Conservation (phyloP, 768 basidiomycete genomes). For the Pisolithus marmoratus region DNA sequence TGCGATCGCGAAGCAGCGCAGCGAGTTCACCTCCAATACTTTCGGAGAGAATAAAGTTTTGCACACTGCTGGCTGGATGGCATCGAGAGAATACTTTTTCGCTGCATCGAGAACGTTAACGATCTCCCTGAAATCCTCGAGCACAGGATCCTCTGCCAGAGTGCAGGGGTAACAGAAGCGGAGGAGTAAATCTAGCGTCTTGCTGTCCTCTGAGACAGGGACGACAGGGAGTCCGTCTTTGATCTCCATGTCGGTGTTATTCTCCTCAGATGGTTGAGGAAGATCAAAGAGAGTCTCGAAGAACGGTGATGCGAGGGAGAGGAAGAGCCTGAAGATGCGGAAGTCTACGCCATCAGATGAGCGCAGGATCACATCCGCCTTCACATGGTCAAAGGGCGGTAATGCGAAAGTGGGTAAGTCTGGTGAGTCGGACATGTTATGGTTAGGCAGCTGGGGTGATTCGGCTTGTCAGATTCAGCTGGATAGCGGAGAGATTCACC, state of each 20-base stretch:
- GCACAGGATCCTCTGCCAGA: slow-evolving; percentile 14
- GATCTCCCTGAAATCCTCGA: slow-evolving; percentile 9
- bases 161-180: neutral
- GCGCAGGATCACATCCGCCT: slow-evolving; percentile 19
- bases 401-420: no score
- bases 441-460: no score
- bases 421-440: no score
- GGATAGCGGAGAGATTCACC: no score
- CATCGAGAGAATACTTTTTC: slow-evolving; percentile 10
- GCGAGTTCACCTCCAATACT: slow-evolving; percentile 14
- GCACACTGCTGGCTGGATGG: slow-evolving; percentile 14
- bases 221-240: slow-evolving; percentile 19
- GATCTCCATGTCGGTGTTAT: slow-evolving; percentile 3
- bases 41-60: slow-evolving; percentile 15
- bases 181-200: no score
- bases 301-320: slow-evolving; percentile 29
- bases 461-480: no score
- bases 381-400: slow-evolving; percentile 15
- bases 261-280: slow-evolving; percentile 15
- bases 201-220: no score
- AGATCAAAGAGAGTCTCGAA: slow-evolving; percentile 29
- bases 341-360: slow-evolving; percentile 27
- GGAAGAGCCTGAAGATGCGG: slow-evolving; percentile 26
- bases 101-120: slow-evolving; percentile 9
- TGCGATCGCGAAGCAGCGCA: slow-evolving; percentile 29